Conservation (phyloP, 2,329 filamentous ascomycete genomes). For the Phaeosphaeriaceae sp. region DNA sequence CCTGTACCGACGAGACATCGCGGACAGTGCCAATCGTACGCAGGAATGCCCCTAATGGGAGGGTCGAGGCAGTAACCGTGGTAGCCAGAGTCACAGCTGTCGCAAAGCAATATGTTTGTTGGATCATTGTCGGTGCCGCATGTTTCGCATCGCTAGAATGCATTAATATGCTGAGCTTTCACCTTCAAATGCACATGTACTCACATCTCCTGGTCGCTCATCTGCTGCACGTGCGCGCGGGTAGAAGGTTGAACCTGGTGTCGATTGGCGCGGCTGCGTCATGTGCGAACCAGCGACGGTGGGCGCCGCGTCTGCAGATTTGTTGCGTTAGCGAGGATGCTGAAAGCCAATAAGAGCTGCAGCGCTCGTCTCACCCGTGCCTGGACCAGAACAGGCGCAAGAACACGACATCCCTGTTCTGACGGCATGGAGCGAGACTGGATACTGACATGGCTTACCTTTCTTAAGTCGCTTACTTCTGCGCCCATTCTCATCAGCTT, state of each 20-base stretch:
- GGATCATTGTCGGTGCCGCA: conserved; percentile 82
- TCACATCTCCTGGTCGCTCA: conserved; percentile 65
- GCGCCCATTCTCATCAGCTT: conserved; percentile 59
- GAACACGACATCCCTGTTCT: conserved; percentile 28
- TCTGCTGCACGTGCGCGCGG: conserved; percentile 61
- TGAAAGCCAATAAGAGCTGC: conserved; percentile 25
- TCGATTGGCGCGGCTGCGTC: conserved; percentile 86
- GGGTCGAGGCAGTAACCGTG: conserved; percentile 91
- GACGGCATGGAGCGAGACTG: conserved; percentile 28
- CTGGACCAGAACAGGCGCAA: conserved; percentile 22
- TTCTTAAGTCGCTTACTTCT: conserved; percentile 94
- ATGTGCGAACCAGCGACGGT: conserved; percentile 97
- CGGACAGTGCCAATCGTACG: conserved; percentile 94
- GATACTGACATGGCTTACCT: conserved; percentile 59
- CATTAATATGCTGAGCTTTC: conserved; percentile 33
- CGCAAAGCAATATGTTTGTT: conserved; percentile 77
- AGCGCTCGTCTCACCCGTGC: conserved; percentile 18
- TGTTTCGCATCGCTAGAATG: conserved; percentile 75
- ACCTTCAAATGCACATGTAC: conserved; percentile 7
- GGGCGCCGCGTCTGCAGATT: conserved; percentile 63
- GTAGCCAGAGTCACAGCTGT: conserved; percentile 88
- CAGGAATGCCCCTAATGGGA: conserved; percentile 76
- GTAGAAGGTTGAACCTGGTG: conserved; percentile 64
- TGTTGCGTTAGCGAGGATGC: conserved; percentile 27
- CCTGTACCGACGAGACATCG: conserved; percentile 94